A percentile compares a stretch with the other conserved stretches of the same genome.
Conservation (phyloP, 345 rosid species). For the Kandelia obovata region DNA sequence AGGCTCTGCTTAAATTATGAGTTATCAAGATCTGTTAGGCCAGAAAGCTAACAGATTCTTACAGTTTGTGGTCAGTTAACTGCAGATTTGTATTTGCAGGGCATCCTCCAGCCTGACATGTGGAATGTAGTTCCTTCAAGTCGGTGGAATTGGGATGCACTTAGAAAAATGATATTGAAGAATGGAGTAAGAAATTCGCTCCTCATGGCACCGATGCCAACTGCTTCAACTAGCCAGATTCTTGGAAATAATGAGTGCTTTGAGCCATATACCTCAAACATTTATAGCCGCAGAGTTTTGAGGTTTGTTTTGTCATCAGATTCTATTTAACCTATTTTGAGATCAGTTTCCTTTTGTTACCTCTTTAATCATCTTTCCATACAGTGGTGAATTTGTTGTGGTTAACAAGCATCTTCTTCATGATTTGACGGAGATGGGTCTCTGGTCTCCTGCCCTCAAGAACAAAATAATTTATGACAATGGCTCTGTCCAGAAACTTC, state of each 20-base stretch:
- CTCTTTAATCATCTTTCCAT: constrained; percentile 13
- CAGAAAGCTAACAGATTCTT: background rate
- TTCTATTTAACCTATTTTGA: background rate
- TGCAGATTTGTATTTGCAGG: constrained; percentile 39
- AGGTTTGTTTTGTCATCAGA: constrained; percentile 39
- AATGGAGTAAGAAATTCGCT: constrained; percentile 92
- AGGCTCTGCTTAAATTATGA: background rate
- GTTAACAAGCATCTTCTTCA: constrained; percentile 98
- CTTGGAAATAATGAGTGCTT: constrained; percentile 96
- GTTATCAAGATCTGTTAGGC: background rate
- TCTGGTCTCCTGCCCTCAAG: constrained; percentile 80
- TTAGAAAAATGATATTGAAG: constrained; percentile 55
- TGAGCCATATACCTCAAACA: constrained; percentile 91
- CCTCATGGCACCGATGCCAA: constrained; percentile 90
- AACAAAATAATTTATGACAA: constrained; percentile 68
- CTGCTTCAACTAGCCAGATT: constrained; percentile 96
- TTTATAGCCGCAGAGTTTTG: constrained; percentile 83
- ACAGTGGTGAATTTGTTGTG: constrained; percentile 88
- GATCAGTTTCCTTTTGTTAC: background rate
- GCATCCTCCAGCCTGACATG: constrained; percentile 94
- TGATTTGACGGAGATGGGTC: constrained; percentile 83
- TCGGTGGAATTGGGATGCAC: constrained; percentile 72
- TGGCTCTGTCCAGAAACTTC: constrained; percentile 72
- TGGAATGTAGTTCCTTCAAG: constrained; percentile 72
- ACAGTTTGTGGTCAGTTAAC: constrained; percentile 12